Evolutionary conservation across 2,329 filamentous ascomycete species (phyloP), one percentile per base, ranked within the genome.

Genomic region (Aspergillus thermomutatus): DNA sequence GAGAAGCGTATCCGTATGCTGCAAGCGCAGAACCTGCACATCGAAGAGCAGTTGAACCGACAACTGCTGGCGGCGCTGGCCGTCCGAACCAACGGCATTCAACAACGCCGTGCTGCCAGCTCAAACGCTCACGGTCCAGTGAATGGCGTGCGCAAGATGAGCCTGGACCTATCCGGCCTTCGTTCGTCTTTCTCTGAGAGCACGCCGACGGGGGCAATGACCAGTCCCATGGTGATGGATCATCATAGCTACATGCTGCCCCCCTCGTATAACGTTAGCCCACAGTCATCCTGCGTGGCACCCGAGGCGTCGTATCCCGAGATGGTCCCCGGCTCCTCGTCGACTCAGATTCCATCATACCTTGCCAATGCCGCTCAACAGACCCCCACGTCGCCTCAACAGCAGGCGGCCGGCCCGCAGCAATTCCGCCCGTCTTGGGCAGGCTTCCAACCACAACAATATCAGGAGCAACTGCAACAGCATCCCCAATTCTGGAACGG

Each of bases 1-100:
- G 72, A 74, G 52, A 75, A 75, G 55, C 69, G 72, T 31, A 69
- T 72, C 45, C 69, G 67, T n/a, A 72, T 74, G 65, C 64, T 75
- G 49, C 71, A 74, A 43, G 69, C 67, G 4, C 72, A 75, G 60
- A 74, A 70, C 57, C 62, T 67, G 62, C 68, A 73, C 58, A 68
- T 75, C 49, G 69, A 75, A 57, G 66, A 69, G 50, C 69, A 74
- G 48, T 72, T 75, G 53, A 66, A 72, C 37, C 68, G 69, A 26
- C 71, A 75, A 45, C 61, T 75, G 3, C 63, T 75, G n/a, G 68
- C 69, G 0, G 69, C 70, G n/a, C 67, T 74, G 56, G 69, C 67
- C 3, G 62, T 60, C 27, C 60, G 65, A 17, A 57, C 28, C 49
- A n/a, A 54, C 49, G 27, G 65, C 55, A 14, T 71, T 57, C 52